These are phyloP conservation scores for Verticillium isaacii DNA, from an alignment of 2,329 filamentous ascomycete species.

Conservation along the genomic window DNA sequence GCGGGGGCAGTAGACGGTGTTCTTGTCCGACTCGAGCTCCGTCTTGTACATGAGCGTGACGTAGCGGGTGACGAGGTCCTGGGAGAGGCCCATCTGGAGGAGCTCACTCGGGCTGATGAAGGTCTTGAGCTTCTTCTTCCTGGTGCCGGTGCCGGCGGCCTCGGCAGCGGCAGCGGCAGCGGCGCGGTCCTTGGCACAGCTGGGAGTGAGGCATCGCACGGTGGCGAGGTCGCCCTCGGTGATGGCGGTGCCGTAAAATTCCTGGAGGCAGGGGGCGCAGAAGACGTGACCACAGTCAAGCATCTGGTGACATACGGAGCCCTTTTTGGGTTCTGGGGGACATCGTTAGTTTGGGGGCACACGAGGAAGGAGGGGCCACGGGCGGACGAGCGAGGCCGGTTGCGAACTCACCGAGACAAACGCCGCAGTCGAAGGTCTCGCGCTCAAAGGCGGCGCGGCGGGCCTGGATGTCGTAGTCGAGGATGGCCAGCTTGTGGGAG, in stretches of 20 bases:
- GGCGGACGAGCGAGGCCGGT: not conserved
- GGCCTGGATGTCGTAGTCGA: slow-evolving; percentile 74
- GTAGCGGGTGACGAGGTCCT: slow-evolving; percentile 76
- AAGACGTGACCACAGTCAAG: slow-evolving; percentile 86
- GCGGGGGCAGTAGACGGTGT: slow-evolving; percentile 87
- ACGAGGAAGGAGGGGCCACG: not conserved
- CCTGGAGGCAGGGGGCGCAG: slow-evolving; percentile 78
- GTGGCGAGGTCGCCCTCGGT: slow-evolving; percentile 74
- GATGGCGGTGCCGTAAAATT: slow-evolving; percentile 88
- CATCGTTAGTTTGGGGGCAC: not conserved
- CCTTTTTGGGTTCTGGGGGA: slow-evolving; percentile 77
- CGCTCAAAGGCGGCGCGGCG: slow-evolving; percentile 73
- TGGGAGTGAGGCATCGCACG: slow-evolving; percentile 75
- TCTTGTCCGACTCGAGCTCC: slow-evolving; percentile 85
- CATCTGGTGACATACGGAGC: slow-evolving; percentile 74
- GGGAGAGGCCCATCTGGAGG: slow-evolving; percentile 66
- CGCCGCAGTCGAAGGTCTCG: slow-evolving; percentile 80
- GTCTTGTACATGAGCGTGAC: slow-evolving; percentile 89
- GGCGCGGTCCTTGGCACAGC: slow-evolving; percentile 64
- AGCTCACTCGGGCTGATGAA: slow-evolving; percentile 80
- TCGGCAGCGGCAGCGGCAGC: slow-evolving; percentile 22
- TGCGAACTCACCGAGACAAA: slow-evolving; percentile 62
- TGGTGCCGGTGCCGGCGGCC: slow-evolving; percentile 16
- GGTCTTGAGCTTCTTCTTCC: slow-evolving; percentile 55
- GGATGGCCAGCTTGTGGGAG: slow-evolving; percentile 62